phyloP scores from a whole-genome alignment of 2,329 filamentous ascomycete species.

The Kalmusia sp. region DNA sequence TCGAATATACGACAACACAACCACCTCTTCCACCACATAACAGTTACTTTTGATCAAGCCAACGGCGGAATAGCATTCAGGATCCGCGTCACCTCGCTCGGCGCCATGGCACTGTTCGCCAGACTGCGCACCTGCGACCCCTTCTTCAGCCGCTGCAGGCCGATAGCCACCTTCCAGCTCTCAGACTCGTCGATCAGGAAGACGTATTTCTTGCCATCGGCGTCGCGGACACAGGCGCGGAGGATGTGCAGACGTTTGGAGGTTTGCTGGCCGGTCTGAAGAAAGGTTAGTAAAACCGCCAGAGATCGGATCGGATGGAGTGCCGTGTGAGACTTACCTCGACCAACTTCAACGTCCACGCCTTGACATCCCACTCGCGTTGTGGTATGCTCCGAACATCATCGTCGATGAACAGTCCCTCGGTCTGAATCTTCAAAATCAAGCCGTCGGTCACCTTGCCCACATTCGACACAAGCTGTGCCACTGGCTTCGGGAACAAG shows the following conservation, averaged over 20 bases:
- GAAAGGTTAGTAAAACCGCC: constrained; percentile 17
- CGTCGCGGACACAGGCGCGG: constrained; percentile 64
- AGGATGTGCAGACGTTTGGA: constrained; percentile 60
- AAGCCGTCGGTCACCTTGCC: constrained; percentile 89
- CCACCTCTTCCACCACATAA: neutral
- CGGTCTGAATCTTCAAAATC: constrained; percentile 88
- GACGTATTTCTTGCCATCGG: constrained; percentile 67
- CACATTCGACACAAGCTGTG: constrained; percentile 84
- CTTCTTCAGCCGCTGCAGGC: constrained; percentile 62
- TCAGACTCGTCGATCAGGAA: constrained; percentile 66
- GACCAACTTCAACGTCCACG: constrained; percentile 92
- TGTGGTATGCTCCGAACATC: constrained; percentile 91
- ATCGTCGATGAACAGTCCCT: constrained; percentile 96
- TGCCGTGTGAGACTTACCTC: constrained; percentile 65
- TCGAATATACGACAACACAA: neutral
- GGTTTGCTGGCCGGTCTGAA: constrained; percentile 52
- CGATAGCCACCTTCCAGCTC: constrained; percentile 68
- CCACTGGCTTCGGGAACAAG: constrained; percentile 86
- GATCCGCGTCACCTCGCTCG: constrained; percentile 49
- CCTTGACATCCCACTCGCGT: constrained; percentile 98
- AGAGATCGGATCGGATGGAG: too few relatives aligned
- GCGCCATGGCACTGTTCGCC: constrained; percentile 60
- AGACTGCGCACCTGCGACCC: constrained; percentile 64
- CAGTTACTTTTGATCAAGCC: neutral
- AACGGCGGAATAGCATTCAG: constrained; percentile 42